A percentile compares a stretch with the other conserved stretches of the same genome.
Evolutionary conservation across 176 grass and related monocot species (phyloP).

Genomic region (Puya raimondii): DNA sequence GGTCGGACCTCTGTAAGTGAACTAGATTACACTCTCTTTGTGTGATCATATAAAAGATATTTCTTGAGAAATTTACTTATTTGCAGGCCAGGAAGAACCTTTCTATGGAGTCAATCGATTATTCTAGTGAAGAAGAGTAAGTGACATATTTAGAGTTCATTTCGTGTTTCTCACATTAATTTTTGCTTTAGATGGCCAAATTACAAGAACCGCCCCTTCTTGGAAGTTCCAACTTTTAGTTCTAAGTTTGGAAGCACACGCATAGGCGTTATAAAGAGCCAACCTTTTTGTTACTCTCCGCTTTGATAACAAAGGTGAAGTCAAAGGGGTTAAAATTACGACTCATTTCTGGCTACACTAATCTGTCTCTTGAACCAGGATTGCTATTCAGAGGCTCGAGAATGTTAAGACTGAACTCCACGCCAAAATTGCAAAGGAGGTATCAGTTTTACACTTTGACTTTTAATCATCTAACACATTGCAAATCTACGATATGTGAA

Average conservation of each 20-base stretch:
- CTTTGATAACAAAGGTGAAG: too few relatives aligned
- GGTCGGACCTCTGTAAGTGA: slow-evolving; percentile 85
- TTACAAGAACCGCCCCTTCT: background rate
- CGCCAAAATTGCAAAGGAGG: slow-evolving; percentile 75
- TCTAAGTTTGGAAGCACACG: background rate
- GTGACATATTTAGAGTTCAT: slow-evolving; percentile 12
- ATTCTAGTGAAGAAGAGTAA: slow-evolving; percentile 81
- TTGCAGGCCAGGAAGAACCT: slow-evolving; percentile 92
- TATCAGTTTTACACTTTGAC: slow-evolving; percentile 9
- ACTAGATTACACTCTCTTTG: background rate
- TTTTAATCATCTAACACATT: background rate
- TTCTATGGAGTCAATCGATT: slow-evolving; percentile 64
- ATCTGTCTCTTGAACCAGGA: slow-evolving; percentile 30
- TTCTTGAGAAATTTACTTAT: background rate
- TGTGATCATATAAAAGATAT: background rate
- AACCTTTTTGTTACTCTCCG: too few relatives aligned
- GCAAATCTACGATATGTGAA: background rate
- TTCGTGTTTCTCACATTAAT: background rate
- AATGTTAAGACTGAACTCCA: slow-evolving; percentile 67
- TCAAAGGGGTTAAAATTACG: background rate
- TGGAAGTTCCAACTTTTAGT: background rate
- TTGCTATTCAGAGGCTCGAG: slow-evolving; percentile 62
- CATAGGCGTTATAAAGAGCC: background rate
- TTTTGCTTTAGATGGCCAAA: background rate
- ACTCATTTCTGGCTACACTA: slow-evolving; percentile 12